Evolutionary conservation across 1,139 yeast species (phyloP).

Genomic region (Geotrichum bryndzae): DNA sequence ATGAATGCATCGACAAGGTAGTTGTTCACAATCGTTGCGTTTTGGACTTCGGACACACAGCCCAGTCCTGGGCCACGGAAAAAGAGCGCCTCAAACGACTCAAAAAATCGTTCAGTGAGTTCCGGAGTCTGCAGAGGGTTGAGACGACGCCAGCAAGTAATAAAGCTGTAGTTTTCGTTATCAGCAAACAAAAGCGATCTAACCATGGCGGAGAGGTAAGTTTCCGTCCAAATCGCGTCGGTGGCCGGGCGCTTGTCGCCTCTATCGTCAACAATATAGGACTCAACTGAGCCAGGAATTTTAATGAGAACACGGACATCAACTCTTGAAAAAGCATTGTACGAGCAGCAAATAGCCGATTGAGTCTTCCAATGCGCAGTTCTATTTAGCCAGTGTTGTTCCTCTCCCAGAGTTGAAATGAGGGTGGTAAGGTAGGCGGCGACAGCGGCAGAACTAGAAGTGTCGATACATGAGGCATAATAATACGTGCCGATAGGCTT

Average conservation of each 20-base stretch:
- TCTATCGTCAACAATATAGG: conserved; percentile 53
- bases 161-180: conserved; percentile 57
- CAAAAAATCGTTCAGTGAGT: conserved; percentile 50
- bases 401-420: conserved; percentile 52
- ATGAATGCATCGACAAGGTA: conserved; percentile 71
- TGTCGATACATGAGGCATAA: conserved; percentile 60
- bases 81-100: conserved; percentile 56
- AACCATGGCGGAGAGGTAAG: conserved; percentile 68
- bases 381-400: conserved; percentile 69
- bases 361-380: conserved; percentile 71
- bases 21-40: conserved; percentile 64
- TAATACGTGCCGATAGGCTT: conserved; percentile 54
- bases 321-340: conserved; percentile 59
- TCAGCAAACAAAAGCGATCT: conserved; percentile 67
- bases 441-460: conserved; percentile 53
- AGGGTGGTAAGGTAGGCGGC: conserved; percentile 73
- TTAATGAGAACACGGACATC: conserved; percentile 68
- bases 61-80: conserved; percentile 60
- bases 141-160: conserved; percentile 57
- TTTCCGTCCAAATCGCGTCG: conserved; percentile 63
- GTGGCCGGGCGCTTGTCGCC: conserved; percentile 42
- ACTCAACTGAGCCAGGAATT: conserved; percentile 75
- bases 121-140: conserved; percentile 49
- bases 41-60: conserved; percentile 58
- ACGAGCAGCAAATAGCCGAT: conserved; percentile 61